Percentiles rank a stretch among this genome's conserved stretches.
Conservation (phyloP, 768 basidiomycete genomes). For the Pleurotus tuoliensis region DNA sequence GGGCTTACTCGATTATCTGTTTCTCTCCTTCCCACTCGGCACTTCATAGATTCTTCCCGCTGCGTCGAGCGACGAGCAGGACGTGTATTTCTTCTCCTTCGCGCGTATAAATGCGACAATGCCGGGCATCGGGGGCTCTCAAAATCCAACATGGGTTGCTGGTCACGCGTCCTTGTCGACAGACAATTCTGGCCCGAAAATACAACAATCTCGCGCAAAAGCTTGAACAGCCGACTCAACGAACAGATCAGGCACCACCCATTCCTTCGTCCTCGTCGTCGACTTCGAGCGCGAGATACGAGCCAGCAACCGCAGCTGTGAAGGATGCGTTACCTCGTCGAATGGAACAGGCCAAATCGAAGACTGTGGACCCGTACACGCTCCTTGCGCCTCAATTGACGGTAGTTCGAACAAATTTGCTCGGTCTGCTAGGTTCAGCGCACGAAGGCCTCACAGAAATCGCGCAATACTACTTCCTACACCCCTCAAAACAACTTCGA, state of each 20-base stretch:
- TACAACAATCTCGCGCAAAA: constrained; percentile 40
- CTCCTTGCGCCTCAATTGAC: constrained; percentile 73
- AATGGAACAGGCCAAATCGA: not conserved
- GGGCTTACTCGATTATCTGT: not conserved
- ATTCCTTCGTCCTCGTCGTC: constrained; percentile 9
- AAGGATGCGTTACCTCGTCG: constrained; percentile 18
- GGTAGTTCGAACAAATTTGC: constrained; percentile 65
- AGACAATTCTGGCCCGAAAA: constrained; percentile 21
- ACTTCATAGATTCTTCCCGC: not conserved
- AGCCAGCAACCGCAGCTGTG: not conserved
- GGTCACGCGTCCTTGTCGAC: constrained; percentile 6
- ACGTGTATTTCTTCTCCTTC: not conserved
- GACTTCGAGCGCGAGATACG: constrained; percentile 5
- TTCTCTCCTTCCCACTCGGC: not conserved
- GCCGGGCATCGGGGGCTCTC: constrained; percentile 2
- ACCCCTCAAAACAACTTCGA: constrained; percentile 86
- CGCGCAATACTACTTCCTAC: constrained; percentile 88
- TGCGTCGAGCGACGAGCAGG: constrained; percentile 6
- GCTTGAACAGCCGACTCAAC: constrained; percentile 23
- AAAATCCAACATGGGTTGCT: constrained; percentile 3
- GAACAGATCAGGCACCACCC: constrained; percentile 22
- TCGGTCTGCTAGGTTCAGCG: constrained; percentile 79
- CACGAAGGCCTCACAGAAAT: constrained; percentile 86
- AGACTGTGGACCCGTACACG: constrained; percentile 53
- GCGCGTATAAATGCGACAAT: constrained; percentile 6